Evolutionary conservation across 768 basidiomycete species (phyloP), one percentile per base, ranked within the genome.

Genomic region (Clavaria fumosa): DNA sequence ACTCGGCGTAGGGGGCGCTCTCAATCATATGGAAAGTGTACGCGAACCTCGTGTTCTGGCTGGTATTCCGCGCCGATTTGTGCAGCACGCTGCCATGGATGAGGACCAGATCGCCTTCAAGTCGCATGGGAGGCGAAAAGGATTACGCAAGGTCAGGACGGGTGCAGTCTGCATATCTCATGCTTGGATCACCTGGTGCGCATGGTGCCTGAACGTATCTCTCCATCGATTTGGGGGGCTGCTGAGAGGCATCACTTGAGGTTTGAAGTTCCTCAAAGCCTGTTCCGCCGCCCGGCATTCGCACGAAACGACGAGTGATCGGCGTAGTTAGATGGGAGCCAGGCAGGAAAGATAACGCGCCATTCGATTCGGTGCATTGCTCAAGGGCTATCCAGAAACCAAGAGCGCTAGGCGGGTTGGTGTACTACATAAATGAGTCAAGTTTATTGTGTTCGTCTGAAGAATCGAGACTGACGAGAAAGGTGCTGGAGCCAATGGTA

Each of bases 1-100:
- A 95, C 27, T 51, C 57, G 5, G 75, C 81, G 47, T 67, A 58
- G 17, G 72, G 78, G 27, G 69, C 67, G 14, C 69, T 78, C 49
- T 93, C 85, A 34, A 89, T 78, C 84, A 88, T 86, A 47, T 89
- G 91, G 56, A 95, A 96, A 0, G 95, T 97, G 53, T 97, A 99
- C 20, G 91, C 91, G 45, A 77, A 85, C 39, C 95, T 70, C 1
- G 86, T 86, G 43, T 76, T 66, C 15, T 70, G 61, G 38, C 83
- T 86, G 1, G 67, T 69, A 54, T 99, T 99, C 38, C 73, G 71
- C 52, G 86, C 84, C 0, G 84, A 88, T 53, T 88, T 89, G 61
- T 99, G 95, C 43, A 95, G 59, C 2, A 96, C 88, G 19, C 41
- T 38, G 12, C 95, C 95, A 48, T 99, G 91, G 23, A 99, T 97